Evolutionary conservation across 148 eudicot genomes (phyloP).

Genomic region (Camellia lanceoleosa): DNA sequence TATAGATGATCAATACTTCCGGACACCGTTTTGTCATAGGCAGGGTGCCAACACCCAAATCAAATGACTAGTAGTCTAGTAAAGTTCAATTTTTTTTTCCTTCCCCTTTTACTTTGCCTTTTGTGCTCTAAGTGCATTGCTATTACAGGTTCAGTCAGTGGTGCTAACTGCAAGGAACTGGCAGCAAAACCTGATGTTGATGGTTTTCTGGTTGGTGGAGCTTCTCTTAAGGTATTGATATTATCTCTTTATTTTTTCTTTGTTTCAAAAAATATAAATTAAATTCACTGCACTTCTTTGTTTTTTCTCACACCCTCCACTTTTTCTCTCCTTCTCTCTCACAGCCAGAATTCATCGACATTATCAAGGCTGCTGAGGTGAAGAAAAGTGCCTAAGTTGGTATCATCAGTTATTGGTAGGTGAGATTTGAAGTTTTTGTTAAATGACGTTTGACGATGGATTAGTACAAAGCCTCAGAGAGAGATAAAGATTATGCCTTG

Average conservation of each 20-base stretch:
- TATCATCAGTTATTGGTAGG: background rate
- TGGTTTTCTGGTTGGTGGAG: slow-evolving; percentile 86
- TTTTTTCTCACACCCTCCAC: background rate
- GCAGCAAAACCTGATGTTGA: slow-evolving; percentile 85
- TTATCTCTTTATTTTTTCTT: too few species aligned
- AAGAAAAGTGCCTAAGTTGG: slow-evolving; percentile 55
- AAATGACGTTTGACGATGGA: slow-evolving; percentile 9
- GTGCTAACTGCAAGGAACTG: slow-evolving; percentile 80
- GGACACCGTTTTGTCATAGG: background rate
- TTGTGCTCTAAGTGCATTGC: background rate
- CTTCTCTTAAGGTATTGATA: too few species aligned
- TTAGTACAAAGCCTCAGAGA: background rate
- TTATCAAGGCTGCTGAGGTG: slow-evolving; percentile 78
- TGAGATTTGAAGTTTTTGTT: slow-evolving; percentile 21
- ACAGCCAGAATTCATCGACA: slow-evolving; percentile 90
- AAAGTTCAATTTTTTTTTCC: background rate
- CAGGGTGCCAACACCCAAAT: background rate
- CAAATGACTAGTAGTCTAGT: too few species aligned
- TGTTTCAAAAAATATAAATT: too few species aligned
- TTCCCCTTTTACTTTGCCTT: background rate
- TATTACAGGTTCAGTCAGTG: slow-evolving; percentile 76
- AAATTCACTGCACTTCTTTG: slow-evolving; percentile 37
- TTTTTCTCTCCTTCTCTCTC: slow-evolving; percentile 3
- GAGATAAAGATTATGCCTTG: background rate
- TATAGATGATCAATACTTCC: too few species aligned